Evolutionary conservation across 768 basidiomycete genomes (phyloP).

Genomic region (Rhizopogon sp.): DNA sequence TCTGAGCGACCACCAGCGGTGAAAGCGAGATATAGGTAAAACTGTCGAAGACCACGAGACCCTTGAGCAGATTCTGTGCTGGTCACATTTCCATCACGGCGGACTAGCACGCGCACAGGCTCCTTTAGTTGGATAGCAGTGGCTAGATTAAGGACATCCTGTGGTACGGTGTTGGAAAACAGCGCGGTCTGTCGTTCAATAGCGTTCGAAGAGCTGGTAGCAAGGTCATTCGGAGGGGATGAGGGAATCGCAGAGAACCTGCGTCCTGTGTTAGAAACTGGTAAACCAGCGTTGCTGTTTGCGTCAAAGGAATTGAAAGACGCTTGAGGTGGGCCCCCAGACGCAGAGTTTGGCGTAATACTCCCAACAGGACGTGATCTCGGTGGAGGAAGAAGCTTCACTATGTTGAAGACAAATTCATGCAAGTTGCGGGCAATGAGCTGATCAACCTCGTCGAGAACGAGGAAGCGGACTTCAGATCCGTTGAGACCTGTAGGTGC

Average conservation of each 20-base stretch:
- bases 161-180: slow-evolving; percentile 98
- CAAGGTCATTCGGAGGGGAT: slow-evolving; percentile 38
- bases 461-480: slow-evolving; percentile 86
- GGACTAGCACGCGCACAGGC: slow-evolving; percentile 95
- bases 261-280: slow-evolving; percentile 38
- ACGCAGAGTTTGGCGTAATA: slow-evolving; percentile 28
- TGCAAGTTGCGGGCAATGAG: slow-evolving; percentile 95
- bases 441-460: slow-evolving; percentile 97
- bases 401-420: slow-evolving; percentile 91
- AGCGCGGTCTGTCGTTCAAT: slow-evolving; percentile 87
- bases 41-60: slow-evolving; percentile 86
- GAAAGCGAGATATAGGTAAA: slow-evolving; percentile 94
- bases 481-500: slow-evolving; percentile 71
- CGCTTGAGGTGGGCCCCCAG: slow-evolving; percentile 29
- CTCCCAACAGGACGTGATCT: slow-evolving; percentile 53
- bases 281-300: slow-evolving; percentile 27
- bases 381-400: slow-evolving; percentile 88
- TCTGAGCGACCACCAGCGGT: slow-evolving; percentile 78
- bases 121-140: slow-evolving; percentile 91
- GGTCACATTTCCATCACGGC: slow-evolving; percentile 80
- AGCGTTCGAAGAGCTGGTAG: slow-evolving; percentile 22
- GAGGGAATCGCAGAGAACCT: slow-evolving; percentile 54
- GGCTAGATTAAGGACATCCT: slow-evolving; percentile 95
- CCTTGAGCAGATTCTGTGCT: slow-evolving; percentile 66
- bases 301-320: slow-evolving; percentile 47